These are phyloP conservation scores for Triadica sebifera DNA, from an alignment of 345 rosid species.

Conservation along the genomic window DNA sequence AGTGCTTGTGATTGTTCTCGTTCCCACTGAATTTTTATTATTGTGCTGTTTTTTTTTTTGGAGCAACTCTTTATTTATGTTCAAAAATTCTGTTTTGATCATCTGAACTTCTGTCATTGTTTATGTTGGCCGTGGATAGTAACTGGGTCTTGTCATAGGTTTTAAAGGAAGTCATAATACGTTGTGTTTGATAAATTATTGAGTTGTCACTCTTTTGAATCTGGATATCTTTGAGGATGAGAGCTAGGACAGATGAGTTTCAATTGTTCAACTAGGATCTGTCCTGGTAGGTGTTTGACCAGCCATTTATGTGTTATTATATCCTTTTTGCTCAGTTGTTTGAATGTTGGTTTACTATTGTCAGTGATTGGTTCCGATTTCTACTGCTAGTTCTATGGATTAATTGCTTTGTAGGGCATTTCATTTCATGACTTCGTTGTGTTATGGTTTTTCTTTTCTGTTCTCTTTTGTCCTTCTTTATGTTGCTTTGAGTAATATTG, in stretches of 20 bases:
- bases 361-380: too few species aligned
- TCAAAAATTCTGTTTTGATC: neutral
- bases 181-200: neutral
- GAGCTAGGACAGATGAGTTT: neutral
- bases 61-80: neutral
- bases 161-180: neutral
- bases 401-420: too few species aligned
- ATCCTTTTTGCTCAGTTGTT: too few species aligned
- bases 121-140: neutral
- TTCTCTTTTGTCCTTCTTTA: neutral
- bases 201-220: neutral
- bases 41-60: neutral
- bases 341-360: too few species aligned
- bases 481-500: neutral
- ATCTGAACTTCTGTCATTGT: neutral
- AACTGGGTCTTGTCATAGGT: neutral
- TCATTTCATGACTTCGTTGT: too few species aligned
- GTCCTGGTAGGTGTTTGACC: neutral
- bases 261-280: neutral
- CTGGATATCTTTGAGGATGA: neutral
- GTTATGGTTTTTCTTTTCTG: too few species aligned
- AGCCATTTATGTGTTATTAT: neutral
- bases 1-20: slow-evolving; percentile 17
- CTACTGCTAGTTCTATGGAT: too few species aligned
- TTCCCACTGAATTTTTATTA: too few species aligned